Base-by-base conservation (phyloP, 371 early-diverging fungal genomes). In the Mucor lusitanicus region DNA sequence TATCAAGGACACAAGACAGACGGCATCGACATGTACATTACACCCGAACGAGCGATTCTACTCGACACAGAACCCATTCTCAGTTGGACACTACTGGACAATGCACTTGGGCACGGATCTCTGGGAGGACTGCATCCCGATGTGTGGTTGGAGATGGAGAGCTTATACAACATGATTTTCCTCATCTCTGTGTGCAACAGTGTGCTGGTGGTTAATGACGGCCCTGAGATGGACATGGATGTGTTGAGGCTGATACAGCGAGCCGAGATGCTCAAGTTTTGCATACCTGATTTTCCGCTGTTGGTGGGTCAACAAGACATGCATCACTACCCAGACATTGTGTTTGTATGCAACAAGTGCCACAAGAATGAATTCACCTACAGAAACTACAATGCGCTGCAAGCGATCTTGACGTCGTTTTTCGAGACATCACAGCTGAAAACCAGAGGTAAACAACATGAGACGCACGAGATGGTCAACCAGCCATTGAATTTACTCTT, bases 21-120 rank as follows among this genome's bases (percentile, higher is more conserved):
- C 1, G 93, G 93, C 0, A 85, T 93, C 23, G 91, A 92, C 67
- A 80, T 93, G 78, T 87, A 89, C 65, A 73, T 92, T 6, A 90
- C 92, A 3, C 81, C 87, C 6, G 93, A 93, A 67, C 74, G 90
- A 8, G 84, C 87, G 7, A 78, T 93, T 21, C 73, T 93, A 3
- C 73, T 93, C 6, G 93, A 93, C 62, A 85, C 89, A 7, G 91
- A 89, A 74, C 86, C 91, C 0, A 64, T 91, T 6, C 73, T 82
- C 28, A 75, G 86, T 56, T 75, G 82, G 59, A 83, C 89, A 13
- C 76, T 87, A 12, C 64, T 89, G 11, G 90, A 89, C 35, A 75
- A 83, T 33, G 78, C 82, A 5, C 64, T 86, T 23, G 71, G 83
- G 53, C 67, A 62, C 61, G 81, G 59, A 54, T 74, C 69, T 6